phyloP scores from a whole-genome alignment of 2,329 filamentous ascomycete species.

The Hypoxylon sp. region DNA sequence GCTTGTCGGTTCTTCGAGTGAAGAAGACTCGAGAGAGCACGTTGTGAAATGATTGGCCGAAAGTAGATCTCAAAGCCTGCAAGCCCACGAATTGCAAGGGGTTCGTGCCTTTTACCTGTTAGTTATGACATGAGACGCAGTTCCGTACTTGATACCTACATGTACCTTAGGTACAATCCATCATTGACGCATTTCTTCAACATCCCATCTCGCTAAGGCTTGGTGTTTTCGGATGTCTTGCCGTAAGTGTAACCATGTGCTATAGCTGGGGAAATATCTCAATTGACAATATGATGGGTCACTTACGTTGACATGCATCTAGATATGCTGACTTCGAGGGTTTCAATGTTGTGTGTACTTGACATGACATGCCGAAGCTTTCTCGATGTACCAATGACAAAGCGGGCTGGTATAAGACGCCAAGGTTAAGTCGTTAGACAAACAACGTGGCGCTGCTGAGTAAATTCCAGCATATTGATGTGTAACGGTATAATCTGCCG shows the following conservation, averaged over 20 bases:
- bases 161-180: constrained; percentile 3
- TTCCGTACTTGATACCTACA: constrained; percentile 26
- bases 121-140: constrained; percentile 27
- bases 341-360: constrained; percentile 17
- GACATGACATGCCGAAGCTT: constrained; percentile 15
- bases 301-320: constrained; percentile 21
- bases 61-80: constrained; percentile 41
- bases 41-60: constrained; percentile 52
- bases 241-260: constrained; percentile 27
- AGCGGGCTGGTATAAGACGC: constrained; percentile 15
- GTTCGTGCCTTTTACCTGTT: constrained; percentile 27
- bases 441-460: constrained; percentile 26
- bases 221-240: constrained; percentile 35
- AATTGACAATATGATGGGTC: constrained; percentile 12
- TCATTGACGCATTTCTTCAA: constrained; percentile 36
- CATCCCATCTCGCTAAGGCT: constrained; percentile 41
- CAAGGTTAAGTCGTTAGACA: constrained; percentile 18
- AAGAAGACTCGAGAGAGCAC: constrained; percentile 40
- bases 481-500: constrained; percentile 9
- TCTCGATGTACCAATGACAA: constrained; percentile 22
- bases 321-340: constrained; percentile 4
- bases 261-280: constrained; percentile 14
- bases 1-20: constrained; percentile 31
- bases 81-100: constrained; percentile 31
- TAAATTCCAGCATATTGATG: constrained; percentile 19